Percentiles rank a stretch among this genome's conserved stretches.
Evolutionary conservation across 2,329 filamentous ascomycete genomes (phyloP).

Genomic region (Penicillium verrucosum): DNA sequence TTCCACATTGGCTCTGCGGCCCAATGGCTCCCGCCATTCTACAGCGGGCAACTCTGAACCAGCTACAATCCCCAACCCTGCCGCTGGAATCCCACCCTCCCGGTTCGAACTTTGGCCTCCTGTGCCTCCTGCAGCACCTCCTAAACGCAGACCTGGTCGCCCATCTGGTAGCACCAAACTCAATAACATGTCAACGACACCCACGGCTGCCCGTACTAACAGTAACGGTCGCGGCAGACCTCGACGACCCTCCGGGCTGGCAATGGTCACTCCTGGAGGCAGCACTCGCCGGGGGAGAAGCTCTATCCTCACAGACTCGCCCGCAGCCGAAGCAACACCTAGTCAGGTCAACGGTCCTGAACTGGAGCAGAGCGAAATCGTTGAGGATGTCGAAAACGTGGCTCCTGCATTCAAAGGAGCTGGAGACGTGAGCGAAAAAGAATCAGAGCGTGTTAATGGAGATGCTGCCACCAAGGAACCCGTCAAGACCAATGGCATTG

Average conservation of each 20-base stretch:
- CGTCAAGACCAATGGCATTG: conserved; percentile 15
- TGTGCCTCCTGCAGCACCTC: conserved; percentile 33
- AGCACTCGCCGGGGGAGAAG: conserved; percentile 39
- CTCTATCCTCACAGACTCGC: conserved; percentile 31
- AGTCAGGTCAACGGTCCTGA: conserved; percentile 26
- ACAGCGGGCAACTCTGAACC: conserved; percentile 15
- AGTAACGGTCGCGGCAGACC: conserved; percentile 40
- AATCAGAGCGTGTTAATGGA: conserved; percentile 9
- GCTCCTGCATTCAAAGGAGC: conserved; percentile 5
- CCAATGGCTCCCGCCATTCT: conserved; percentile 26
- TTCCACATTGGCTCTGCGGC: conserved; percentile 32
- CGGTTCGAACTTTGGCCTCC: conserved; percentile 45
- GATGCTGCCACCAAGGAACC: conserved; percentile 3
- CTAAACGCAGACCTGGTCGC: conserved; percentile 39
- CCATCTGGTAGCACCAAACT: conserved; percentile 35
- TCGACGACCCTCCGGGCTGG: conserved; percentile 30
- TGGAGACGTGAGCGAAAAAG: conserved; percentile 5
- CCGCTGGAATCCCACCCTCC: conserved; percentile 40
- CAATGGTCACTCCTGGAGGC: conserved; percentile 30
- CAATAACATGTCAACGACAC: conserved; percentile 28
- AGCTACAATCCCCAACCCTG: conserved; percentile 26
- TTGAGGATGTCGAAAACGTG: conserved; percentile 12
- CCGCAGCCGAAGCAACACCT: conserved; percentile 25
- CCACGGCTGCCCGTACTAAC: conserved; percentile 33
- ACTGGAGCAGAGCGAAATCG: conserved; percentile 1